Base-by-base conservation (phyloP, 164 flowering plant species). In the Berberis thunbergii region DNA sequence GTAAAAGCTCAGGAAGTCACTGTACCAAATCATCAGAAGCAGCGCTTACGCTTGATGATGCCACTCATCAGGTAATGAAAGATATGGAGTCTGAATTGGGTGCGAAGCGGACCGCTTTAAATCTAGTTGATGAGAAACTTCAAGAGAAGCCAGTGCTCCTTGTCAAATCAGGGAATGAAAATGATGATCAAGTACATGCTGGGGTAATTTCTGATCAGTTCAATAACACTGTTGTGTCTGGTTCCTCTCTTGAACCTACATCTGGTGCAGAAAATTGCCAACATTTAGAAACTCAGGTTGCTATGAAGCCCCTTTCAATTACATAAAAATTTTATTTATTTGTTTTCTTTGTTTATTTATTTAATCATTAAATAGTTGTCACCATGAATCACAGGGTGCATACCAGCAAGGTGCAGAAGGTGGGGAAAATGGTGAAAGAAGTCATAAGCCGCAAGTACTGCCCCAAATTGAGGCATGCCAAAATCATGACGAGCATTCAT, bases 101-200 rank as follows among this genome's bases (percentile, higher is more conserved):
- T 52, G 43, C 65, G 55, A 58, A 66, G 13, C 40, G 41, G 5
- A 52, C 62, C 43, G 52, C 54, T 49, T 63, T 39, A 48, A 70
- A 63, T 50, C 65, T 67, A 55, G 57, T 55, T 69, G 67, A 48
- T 60, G 64, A 67, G 9, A 56, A 64, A 10, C 61, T 58, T 38
- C 49, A 61, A 54, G 68, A 52, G 56, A 69, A 64, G 59, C 62
- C 64, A 43, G 39, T 49, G 10, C 10, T 38, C 9, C 56, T 42
- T 49, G 62, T 43, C 44, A 45, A 72, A 57, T 63, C 63, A 44
- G 55, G 8, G 1, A 53, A 52, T 13, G 8, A 54, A 6, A 61
- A 45, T 62, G 60, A 26, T 62, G 71, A 66, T 59, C 40, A 10
- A 57, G 61, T 57, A 53, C 57, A 45, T 11, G 45, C 43, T 45